These are phyloP conservation scores for Paecilomyces dactylethromorphus DNA, from an alignment of 2,329 filamentous ascomycete genomes.

Conservation along the genomic window DNA sequence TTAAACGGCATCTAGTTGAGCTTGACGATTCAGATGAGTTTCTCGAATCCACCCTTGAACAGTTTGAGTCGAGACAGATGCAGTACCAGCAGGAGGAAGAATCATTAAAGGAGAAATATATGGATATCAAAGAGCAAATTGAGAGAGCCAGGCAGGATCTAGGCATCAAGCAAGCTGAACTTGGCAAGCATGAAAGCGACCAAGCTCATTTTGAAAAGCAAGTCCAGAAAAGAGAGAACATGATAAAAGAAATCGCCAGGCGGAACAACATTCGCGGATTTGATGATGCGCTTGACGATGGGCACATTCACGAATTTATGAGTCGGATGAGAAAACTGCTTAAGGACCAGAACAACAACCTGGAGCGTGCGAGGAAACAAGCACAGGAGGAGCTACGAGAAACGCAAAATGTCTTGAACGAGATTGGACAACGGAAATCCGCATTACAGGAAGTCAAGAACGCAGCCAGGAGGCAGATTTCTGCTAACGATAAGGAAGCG, in stretches of 20 bases:
- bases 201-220: conserved; percentile 83
- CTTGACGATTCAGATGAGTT: conserved; percentile 71
- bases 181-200: conserved; percentile 74
- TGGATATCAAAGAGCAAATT: conserved; percentile 52
- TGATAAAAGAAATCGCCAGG: conserved; percentile 72
- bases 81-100: conserved; percentile 60
- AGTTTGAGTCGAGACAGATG: conserved; percentile 70
- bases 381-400: conserved; percentile 67
- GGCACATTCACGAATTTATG: conserved; percentile 68
- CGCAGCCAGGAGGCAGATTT: conserved; percentile 65
- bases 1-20: conserved; percentile 67
- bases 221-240: conserved; percentile 59
- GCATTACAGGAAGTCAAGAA: conserved; percentile 68
- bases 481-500: conserved; percentile 65
- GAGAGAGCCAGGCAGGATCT: conserved; percentile 38
- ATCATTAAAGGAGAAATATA: conserved; percentile 57
- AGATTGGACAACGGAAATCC: conserved; percentile 68
- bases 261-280: conserved; percentile 77
- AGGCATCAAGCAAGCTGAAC: conserved; percentile 36
- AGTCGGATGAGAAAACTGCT: conserved; percentile 68
- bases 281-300: conserved; percentile 69
- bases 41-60: conserved; percentile 62
- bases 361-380: conserved; percentile 68
- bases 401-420: conserved; percentile 65
- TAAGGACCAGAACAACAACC: conserved; percentile 68